A percentile compares a stretch with the other conserved stretches of the same genome.
Evolutionary conservation across 108 stramenopile genomes (phyloP).

Genomic region (Mayamaea pseudoterrestris): DNA sequence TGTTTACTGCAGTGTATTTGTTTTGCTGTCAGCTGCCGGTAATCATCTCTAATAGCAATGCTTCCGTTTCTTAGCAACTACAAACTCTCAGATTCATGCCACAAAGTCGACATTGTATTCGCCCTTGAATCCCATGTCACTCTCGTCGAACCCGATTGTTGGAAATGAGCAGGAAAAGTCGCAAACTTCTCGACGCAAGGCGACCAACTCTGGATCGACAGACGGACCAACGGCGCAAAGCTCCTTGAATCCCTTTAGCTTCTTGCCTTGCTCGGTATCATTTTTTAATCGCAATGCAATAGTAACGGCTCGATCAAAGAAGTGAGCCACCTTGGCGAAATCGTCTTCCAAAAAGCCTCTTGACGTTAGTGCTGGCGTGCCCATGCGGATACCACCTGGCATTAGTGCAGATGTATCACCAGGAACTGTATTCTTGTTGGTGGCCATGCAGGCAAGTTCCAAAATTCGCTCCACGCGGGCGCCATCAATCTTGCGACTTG

Average conservation of each 20-base stretch:
- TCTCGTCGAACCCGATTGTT: constrained; percentile 90
- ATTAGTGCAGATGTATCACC: constrained; percentile 91
- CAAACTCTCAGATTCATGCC: constrained; percentile 26
- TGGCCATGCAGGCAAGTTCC: constrained; percentile 92
- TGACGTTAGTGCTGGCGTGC: constrained; percentile 95
- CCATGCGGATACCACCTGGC: constrained; percentile 99
- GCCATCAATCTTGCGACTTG: constrained; percentile 82
- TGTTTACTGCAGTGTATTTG: too few species aligned
- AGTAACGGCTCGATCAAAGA: constrained; percentile 91
- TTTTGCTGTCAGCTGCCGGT: too few species aligned
- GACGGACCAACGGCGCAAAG: constrained; percentile 89
- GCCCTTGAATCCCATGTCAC: constrained; percentile 71
- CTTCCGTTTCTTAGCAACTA: too few species aligned
- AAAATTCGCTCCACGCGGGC: constrained; percentile 96
- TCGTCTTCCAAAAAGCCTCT: constrained; percentile 96
- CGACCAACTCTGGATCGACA: constrained; percentile 72
- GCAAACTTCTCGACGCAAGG: constrained; percentile 82
- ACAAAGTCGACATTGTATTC: constrained; percentile 83
- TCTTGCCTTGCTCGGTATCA: constrained; percentile 71
- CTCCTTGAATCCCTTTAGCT: constrained; percentile 84
- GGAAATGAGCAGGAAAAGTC: constrained; percentile 92
- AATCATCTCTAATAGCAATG: too few species aligned
- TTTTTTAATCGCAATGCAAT: constrained; percentile 83
- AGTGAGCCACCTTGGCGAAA: constrained; percentile 91
- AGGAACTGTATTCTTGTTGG: constrained; percentile 95